Conservation (phyloP, 2,329 filamentous ascomycete species). For the Penicillium hordei region DNA sequence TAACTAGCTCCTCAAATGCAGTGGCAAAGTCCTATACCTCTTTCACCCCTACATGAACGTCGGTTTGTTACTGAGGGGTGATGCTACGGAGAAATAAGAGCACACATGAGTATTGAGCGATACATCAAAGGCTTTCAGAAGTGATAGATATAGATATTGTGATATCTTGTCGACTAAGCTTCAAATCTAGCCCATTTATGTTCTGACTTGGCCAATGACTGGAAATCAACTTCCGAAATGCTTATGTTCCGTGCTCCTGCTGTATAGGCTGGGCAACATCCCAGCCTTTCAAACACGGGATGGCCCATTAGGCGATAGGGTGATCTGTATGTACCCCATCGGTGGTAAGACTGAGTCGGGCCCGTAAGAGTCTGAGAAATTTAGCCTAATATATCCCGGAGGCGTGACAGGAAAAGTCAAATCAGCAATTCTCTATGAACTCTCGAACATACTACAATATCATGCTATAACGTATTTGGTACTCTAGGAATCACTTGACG, state of each 20-base stretch:
- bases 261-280: neutral
- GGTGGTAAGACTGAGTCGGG: neutral
- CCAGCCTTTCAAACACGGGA: slow-evolving; percentile 9
- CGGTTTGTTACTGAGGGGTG: no score
- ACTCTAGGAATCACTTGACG: neutral
- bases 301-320: neutral
- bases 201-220: neutral
- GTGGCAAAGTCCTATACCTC: no score
- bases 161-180: no score
- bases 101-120: no score
- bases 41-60: no score
- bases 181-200: no score
- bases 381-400: neutral
- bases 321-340: neutral
- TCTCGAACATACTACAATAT: neutral
- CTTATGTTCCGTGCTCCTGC: neutral
- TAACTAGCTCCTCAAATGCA: no score
- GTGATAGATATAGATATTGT: no score
- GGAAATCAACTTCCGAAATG: neutral
- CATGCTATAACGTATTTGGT: neutral
- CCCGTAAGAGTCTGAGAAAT: neutral
- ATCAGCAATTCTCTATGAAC: neutral
- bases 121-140: no score
- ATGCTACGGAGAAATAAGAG: no score
- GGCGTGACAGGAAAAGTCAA: neutral